Base-by-base conservation (phyloP, 441 rosid species). In the Eruca vesicaria region DNA sequence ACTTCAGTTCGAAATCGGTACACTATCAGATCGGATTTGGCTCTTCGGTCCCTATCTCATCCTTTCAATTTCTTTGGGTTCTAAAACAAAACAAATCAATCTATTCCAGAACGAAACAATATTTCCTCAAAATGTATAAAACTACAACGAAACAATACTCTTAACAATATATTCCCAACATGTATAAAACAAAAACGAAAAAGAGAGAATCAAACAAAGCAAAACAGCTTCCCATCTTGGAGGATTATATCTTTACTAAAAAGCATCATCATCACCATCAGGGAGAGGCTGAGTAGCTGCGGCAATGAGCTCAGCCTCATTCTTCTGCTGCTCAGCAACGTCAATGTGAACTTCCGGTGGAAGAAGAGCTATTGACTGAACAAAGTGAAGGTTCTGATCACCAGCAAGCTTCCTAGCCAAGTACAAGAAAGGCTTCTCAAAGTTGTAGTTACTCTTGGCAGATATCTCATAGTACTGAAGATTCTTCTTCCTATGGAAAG, bases 331-430 rank as follows among this genome's bases (percentile, higher is more conserved):
- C n/a, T 86, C 85, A n/a, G 77, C 88, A 68, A 83, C 0, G 63
- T 87, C 88, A 9, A 87, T 71, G 31, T 80, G 86, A n/a, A 87
- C 90, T 68, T 87, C 90, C 0, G 90, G 90, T 35, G 90, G 90
- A 69, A 84, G 86, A 43, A 87, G 87, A 26, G 88, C 90, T 16
- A 87, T 87, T 23, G 90, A 83, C 77, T 87, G 88, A 48, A 87
- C 88, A 43, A 87, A 87, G 80, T 87, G 90, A 31, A 87, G 83
- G 74, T 83, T 87, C 0, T 73, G 61, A 64, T 87, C 90, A 26
- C 97, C 97, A 0, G 94, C 92, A 62, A 92, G 89, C 62, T 90
- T 92, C 48, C 96, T 79, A 7, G 97, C 94, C 3, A 92, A 91
- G 82, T 87, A 91, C 82, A 87, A 67, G 80, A 92, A 92, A 2